Evolutionary conservation across 2,329 filamentous ascomycete species (phyloP).

Genomic region (Penicillium sp.): DNA sequence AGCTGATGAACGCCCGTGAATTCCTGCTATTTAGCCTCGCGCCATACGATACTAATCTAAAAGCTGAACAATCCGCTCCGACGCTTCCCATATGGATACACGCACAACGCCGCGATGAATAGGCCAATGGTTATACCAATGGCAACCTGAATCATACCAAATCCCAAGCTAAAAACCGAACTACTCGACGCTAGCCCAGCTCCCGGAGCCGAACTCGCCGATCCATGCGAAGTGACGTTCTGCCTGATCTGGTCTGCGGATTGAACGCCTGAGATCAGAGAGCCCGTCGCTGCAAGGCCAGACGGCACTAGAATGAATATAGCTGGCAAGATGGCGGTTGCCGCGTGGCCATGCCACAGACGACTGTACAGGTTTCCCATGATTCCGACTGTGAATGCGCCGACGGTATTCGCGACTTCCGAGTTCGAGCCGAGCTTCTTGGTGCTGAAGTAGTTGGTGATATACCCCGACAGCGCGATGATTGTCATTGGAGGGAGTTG

Average conservation of each 20-base stretch:
- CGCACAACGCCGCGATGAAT: constrained; percentile 43
- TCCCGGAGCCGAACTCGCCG: constrained; percentile 13
- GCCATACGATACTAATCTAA: background rate
- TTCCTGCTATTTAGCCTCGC: too few relatives aligned
- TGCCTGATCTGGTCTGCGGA: constrained; percentile 56
- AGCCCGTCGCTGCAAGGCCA: constrained; percentile 58
- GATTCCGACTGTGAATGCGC: constrained; percentile 72
- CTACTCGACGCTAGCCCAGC: constrained; percentile 17
- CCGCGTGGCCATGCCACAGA: constrained; percentile 71
- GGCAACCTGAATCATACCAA: constrained; percentile 45
- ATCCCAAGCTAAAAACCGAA: constrained; percentile 38
- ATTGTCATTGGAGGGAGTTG: constrained; percentile 74
- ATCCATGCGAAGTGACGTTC: constrained; percentile 20
- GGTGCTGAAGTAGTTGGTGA: constrained; percentile 51
- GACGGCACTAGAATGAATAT: constrained; percentile 72
- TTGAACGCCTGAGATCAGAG: constrained; percentile 57
- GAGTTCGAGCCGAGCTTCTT: constrained; percentile 67
- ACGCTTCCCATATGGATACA: constrained; percentile 45
- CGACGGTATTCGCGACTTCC: constrained; percentile 74
- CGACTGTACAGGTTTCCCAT: constrained; percentile 77
- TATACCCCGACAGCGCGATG: constrained; percentile 72
- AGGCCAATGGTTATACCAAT: constrained; percentile 47
- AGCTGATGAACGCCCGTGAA: background rate
- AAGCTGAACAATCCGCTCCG: constrained; percentile 46
- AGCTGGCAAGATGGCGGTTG: constrained; percentile 79